Percentiles rank a stretch among this genome's conserved stretches.
Conservation (phyloP, 208 protist genomes). For the Endotrypanum monterogeii region DNA sequence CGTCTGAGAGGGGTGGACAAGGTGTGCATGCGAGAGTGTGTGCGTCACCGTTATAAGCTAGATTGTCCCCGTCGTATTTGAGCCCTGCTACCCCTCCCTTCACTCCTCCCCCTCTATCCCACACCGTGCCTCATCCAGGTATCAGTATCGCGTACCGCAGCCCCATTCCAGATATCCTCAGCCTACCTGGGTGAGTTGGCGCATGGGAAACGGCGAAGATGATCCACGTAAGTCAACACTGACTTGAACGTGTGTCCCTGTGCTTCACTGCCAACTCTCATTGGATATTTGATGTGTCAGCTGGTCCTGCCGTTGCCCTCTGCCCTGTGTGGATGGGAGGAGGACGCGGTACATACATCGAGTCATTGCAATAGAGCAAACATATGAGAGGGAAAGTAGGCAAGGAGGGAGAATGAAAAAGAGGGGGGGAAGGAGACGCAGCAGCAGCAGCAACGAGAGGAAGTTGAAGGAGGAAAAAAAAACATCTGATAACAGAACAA, state of each 20-base stretch:
- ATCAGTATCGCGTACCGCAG: too few species aligned
- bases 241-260: conserved; percentile 21
- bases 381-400: too few species aligned
- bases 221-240: conserved; percentile 25
- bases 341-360: too few species aligned
- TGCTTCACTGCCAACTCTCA: background rate
- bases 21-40: background rate
- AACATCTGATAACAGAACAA: background rate
- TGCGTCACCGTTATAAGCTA: background rate
- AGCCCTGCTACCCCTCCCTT: background rate
- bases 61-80: background rate
- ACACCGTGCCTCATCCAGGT: background rate
- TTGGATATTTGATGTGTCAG: background rate
- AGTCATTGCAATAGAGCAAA: background rate
- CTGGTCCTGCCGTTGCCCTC: background rate
- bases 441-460: background rate
- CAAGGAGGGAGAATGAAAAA: background rate
- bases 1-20: background rate
- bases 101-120: background rate
- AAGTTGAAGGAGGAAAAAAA: background rate
- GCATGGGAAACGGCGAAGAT: background rate
- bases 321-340: background rate
- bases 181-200: background rate
- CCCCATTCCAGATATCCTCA: background rate
- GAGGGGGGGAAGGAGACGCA: background rate